Evolutionary conservation across 805 yeast species (phyloP), one percentile per base, ranked within the genome.

Genomic region (Saturnispora serradocipensis): DNA sequence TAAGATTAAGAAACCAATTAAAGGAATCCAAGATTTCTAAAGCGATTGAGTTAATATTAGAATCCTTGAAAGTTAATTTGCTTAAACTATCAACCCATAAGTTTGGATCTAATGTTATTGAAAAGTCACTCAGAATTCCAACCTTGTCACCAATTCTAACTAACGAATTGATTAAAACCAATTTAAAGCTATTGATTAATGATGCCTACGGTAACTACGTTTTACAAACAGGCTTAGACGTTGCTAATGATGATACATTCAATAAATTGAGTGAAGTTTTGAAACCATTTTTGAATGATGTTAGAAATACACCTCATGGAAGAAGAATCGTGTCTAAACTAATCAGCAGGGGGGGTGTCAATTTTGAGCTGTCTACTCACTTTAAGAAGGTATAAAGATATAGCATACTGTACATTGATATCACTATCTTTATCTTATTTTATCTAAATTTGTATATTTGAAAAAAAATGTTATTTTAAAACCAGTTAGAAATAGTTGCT

Each of bases 281-380:
- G 58, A 80, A 79, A 56, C 96, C 97, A 11, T 77, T 86, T 53
- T 73, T 91, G 59, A 81, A 85, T 22, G 84, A 83, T 45, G 85
- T 91, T 53, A 79, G 86, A 65, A 86, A 84, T 60, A 90, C 97
- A 16, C 97, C 97, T 3, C 96, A 91, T 66, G 98, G 97, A n/a
- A 78, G 96, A 65, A 80, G 97, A 62, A 89, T 91, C 54, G 77
- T 86, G 71, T 80, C 87, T 28, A 88, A 88, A 49, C 56, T 68
- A 45, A 63, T 65, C 52, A 59, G 65, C 50, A 58, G 69, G 47
- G 68, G 69, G 40, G 68, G 69, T 44, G 55, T 52, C 20, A 43
- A 58, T 11, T 47, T 58, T 34, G 39, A 45, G 25, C 30, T 27
- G 10, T 40, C 42, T 18, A 38, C 44, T 24, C 44, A 40, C 13